Evolutionary conservation across 805 yeast species (phyloP).

Genomic region (Jamesozyma hellenica): DNA sequence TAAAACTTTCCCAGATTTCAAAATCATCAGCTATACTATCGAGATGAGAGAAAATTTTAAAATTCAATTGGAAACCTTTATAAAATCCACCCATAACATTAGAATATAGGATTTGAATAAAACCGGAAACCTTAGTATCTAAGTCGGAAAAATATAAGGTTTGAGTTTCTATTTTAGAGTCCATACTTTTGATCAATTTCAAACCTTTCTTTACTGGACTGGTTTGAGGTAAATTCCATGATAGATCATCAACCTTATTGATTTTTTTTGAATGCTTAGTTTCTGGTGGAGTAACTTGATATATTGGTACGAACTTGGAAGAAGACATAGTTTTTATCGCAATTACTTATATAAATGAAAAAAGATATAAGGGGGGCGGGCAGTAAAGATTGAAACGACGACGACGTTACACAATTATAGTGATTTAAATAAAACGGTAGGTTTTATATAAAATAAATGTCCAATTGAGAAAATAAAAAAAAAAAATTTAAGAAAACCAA

Average conservation of each 20-base stretch:
- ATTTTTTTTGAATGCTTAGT: not conserved
- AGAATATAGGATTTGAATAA: slow-evolving; percentile 45
- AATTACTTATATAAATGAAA: no score
- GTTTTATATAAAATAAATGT: no score
- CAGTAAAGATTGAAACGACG: no score
- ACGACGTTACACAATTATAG: no score
- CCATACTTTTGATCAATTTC: not conserved
- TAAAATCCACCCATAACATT: slow-evolving; percentile 41
- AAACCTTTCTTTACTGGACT: slow-evolving; percentile 1
- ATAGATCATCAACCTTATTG: slow-evolving; percentile 1
- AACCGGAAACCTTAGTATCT: slow-evolving; percentile 34
- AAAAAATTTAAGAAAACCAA: no score
- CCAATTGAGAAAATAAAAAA: no score
- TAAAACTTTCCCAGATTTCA: slow-evolving; percentile 41
- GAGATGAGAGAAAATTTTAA: slow-evolving; percentile 31
- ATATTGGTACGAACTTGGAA: slow-evolving; percentile 5
- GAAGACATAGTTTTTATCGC: slow-evolving; percentile 2
- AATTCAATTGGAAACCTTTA: slow-evolving; percentile 45
- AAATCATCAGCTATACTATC: slow-evolving; percentile 18
- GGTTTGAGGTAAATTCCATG: slow-evolving; percentile 4
- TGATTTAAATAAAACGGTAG: no score
- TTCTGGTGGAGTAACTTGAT: slow-evolving; percentile 2
- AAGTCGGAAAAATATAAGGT: slow-evolving; percentile 44
- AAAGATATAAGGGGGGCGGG: no score
- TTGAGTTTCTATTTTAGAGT: slow-evolving; percentile 39